phyloP scores from a whole-genome alignment of 441 rosid genomes.

The Arabidopsis hybrid region DNA sequence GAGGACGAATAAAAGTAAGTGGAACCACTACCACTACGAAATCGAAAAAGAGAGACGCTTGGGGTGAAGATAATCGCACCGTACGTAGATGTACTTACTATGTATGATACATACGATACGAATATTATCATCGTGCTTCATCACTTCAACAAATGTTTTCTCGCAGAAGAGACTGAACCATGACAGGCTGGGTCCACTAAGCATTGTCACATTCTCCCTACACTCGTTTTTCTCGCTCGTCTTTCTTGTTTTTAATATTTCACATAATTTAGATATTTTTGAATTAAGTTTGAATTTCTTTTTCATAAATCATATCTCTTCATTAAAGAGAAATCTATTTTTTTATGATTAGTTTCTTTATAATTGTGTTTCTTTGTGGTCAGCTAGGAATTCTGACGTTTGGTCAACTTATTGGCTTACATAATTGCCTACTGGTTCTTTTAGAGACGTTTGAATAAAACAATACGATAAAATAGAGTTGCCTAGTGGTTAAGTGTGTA shows the following conservation, averaged over 20 bases:
- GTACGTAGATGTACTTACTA: conserved; percentile 39
- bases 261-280: background rate
- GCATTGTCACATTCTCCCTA: conserved; percentile 40
- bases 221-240: conserved; percentile 20
- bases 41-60: background rate
- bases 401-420: background rate
- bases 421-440: background rate
- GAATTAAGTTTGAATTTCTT: background rate
- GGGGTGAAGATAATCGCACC: conserved; percentile 17
- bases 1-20: conserved; percentile 18
- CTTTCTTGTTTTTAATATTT: background rate
- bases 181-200: conserved; percentile 27
- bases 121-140: too few relatives aligned
- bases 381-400: background rate
- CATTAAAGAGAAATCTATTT: background rate
- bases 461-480: background rate
- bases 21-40: conserved; percentile 4
- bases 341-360: background rate
- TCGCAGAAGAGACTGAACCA: conserved; percentile 23
- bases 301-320: background rate
- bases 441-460: background rate
- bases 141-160: too few relatives aligned
- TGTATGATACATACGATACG: background rate
- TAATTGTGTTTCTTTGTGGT: background rate
- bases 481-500: background rate